These are phyloP conservation scores for Exophiala mesophila DNA, from an alignment of 2,329 filamentous ascomycete genomes.

Conservation along the genomic window DNA sequence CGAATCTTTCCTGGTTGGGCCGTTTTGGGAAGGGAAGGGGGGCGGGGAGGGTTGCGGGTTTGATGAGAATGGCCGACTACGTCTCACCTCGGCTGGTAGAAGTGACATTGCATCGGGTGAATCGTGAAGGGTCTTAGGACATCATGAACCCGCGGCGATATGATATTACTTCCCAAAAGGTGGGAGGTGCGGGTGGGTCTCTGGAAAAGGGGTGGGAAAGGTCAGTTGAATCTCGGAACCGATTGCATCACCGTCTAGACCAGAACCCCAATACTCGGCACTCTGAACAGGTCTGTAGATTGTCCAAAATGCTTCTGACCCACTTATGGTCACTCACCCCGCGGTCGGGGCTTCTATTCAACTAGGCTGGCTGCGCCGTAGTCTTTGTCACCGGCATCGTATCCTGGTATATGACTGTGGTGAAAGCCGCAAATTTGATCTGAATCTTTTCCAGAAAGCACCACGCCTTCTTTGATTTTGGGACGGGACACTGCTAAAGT, in stretches of 20 bases:
- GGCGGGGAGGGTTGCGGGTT: conserved; percentile 2
- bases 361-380: too few relatives aligned
- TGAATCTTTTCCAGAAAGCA: conserved; percentile 5
- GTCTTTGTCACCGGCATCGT: too few relatives aligned
- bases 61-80: conserved; percentile 1
- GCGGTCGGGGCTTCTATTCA: conserved; percentile 2
- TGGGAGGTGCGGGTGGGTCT: background rate
- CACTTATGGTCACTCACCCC: conserved; percentile 1
- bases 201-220: conserved; percentile 1
- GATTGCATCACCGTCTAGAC: conserved; percentile 2
- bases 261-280: conserved; percentile 1
- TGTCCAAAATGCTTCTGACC: conserved; percentile 1
- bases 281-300: conserved; percentile 2
- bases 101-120: conserved; percentile 1
- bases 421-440: conserved; percentile 6
- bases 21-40: background rate
- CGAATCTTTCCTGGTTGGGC: background rate
- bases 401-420: too few relatives aligned
- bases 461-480: conserved; percentile 2
- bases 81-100: conserved; percentile 3
- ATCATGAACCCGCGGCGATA: conserved; percentile 6
- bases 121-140: background rate
- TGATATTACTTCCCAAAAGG: conserved; percentile 4
- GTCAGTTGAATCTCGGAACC: conserved; percentile 1
- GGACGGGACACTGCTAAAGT: conserved; percentile 5